Base-by-base conservation (phyloP, 2,329 filamentous ascomycete species). In the Penicillium sp. region DNA sequence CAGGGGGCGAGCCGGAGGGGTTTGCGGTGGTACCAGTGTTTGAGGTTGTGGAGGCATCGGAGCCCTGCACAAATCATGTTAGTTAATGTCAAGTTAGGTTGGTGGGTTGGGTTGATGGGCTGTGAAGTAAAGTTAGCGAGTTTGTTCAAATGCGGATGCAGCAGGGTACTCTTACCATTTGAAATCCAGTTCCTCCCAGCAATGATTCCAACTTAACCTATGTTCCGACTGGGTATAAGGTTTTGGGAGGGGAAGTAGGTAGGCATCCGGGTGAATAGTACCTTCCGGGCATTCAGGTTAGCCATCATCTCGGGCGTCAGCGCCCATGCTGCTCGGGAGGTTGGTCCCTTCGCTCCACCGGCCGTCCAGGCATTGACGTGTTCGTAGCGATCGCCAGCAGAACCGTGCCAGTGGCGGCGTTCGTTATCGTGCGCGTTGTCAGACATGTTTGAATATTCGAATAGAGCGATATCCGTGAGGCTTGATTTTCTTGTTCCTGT, bases 331-430 rank as follows among this genome's bases (percentile, higher is more conserved):
- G 69, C 64, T 1, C 65, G 60, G 23, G 56, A 26, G 2, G 57
- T 54, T 13, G 70, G 66, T 7, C 62, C 63, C 47, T 65, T 69
- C 16, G 62, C 59, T 19, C 73, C 73, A 27, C 73, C 73, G 29
- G 53, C 60, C 54, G 72, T 67, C 73, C 72, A 75, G 57, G 72
- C 71, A 50, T 73, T 75, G 39, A 60, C 65, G 49, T 74, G 73
- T 46, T 75, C 69, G 57, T 75, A 57, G 52, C 73, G 71, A 47
- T 73, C 59, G 31, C 73, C 73, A 31, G 67, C 14, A 14, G 4
- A 56, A 48, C 73, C 73, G 58, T 74, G 71, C 73, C 73, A 75
- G 62, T 75, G 66, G 45, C 72, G 71, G 25, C 64, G 62, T 33
- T 67, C 50, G 43, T 68, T 55, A 50, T 71, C 62, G 50, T 58